Evolutionary conservation across 257 asterid species (phyloP).

Genomic region (Nicotiana attenuata): DNA sequence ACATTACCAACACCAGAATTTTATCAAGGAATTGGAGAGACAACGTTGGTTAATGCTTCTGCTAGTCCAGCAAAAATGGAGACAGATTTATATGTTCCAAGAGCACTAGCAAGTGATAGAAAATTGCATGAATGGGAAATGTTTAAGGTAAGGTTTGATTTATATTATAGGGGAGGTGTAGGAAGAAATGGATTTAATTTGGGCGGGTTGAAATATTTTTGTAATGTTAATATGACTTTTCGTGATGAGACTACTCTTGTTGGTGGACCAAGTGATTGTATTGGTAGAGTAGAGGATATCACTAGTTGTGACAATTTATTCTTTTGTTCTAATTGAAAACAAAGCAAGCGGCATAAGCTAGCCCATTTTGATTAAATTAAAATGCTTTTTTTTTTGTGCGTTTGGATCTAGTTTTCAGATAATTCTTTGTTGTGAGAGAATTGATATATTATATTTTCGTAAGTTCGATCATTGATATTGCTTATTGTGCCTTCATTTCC

Average conservation of each 20-base stretch:
- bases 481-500: too few relatives aligned
- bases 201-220: slow-evolving; percentile 5
- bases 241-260: slow-evolving; percentile 4
- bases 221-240: slow-evolving; percentile 4
- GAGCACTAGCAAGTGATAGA: slow-evolving; percentile 7
- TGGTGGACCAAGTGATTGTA: slow-evolving; percentile 7
- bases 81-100: slow-evolving; percentile 8
- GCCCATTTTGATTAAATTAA: neutral
- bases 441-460: too few relatives aligned
- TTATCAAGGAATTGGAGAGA: neutral
- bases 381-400: neutral
- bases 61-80: neutral
- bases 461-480: too few relatives aligned
- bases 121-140: slow-evolving; percentile 8
- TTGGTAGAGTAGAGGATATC: slow-evolving; percentile 5
- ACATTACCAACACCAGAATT: neutral
- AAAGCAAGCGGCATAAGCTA: neutral
- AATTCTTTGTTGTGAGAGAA: neutral
- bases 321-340: neutral
- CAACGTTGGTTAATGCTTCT: slow-evolving; percentile 1
- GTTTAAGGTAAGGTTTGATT: neutral
- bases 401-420: neutral
- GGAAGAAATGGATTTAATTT: slow-evolving; percentile 11
- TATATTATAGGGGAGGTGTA: slow-evolving; percentile 9
- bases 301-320: slow-evolving; percentile 4